Evolutionary conservation across 768 basidiomycete genomes (phyloP).

Genomic region (Holtermannia corniformis): DNA sequence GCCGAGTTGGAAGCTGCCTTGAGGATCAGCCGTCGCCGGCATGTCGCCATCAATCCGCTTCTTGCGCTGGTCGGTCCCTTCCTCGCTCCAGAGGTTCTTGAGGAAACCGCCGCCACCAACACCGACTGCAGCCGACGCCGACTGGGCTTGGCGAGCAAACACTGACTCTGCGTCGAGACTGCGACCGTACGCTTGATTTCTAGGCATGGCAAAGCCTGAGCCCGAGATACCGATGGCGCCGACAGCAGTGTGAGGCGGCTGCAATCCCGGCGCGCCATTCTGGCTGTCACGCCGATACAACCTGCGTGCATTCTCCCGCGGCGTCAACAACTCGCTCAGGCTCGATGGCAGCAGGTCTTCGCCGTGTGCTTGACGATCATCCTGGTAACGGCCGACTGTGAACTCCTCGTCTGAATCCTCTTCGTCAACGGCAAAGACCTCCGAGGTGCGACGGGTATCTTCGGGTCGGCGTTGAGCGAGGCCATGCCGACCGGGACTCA

Average conservation of each 20-base stretch:
- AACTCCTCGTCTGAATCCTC: slow-evolving; percentile 56
- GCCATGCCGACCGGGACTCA: slow-evolving; percentile 10
- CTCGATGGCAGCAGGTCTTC: slow-evolving; percentile 77
- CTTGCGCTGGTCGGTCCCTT: slow-evolving; percentile 34
- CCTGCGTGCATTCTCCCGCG: slow-evolving; percentile 70
- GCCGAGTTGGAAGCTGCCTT: slow-evolving; percentile 40
- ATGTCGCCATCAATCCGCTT: neutral
- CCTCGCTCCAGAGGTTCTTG: slow-evolving; percentile 58
- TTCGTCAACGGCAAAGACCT: slow-evolving; percentile 43
- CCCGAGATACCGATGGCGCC: neutral
- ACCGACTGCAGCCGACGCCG: slow-evolving; percentile 35
- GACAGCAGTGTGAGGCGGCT: too few relatives aligned
- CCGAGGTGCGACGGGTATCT: slow-evolving; percentile 11
- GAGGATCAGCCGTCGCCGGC: neutral
- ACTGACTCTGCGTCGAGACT: neutral
- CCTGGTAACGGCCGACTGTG: neutral
- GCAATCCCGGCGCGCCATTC: slow-evolving; percentile 3
- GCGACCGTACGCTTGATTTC: slow-evolving; percentile 6
- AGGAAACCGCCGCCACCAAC: slow-evolving; percentile 24
- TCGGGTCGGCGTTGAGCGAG: slow-evolving; percentile 5
- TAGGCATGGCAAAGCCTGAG: neutral
- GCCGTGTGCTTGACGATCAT: slow-evolving; percentile 19
- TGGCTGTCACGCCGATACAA: slow-evolving; percentile 46
- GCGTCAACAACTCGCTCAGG: slow-evolving; percentile 78
- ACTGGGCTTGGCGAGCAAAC: slow-evolving; percentile 22